Conservation (phyloP, 2,329 filamentous ascomycete species). For the Plectosphaerella plurivora region DNA sequence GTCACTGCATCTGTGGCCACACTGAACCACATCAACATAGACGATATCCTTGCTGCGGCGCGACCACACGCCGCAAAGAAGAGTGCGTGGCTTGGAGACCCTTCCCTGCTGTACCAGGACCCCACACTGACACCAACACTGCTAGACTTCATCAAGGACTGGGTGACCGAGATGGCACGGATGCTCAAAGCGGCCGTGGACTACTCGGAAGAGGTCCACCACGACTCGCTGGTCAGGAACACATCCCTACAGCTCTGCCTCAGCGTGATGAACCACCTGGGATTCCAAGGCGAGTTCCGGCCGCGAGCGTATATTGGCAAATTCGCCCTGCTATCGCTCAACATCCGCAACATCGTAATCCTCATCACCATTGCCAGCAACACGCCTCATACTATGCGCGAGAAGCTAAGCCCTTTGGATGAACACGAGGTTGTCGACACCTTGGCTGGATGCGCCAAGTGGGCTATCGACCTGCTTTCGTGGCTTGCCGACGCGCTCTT, state of each 20-base stretch:
- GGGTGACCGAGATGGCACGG: conserved; percentile 63
- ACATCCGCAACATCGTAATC: conserved; percentile 67
- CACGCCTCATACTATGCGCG: conserved; percentile 47
- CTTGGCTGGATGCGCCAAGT: conserved; percentile 70
- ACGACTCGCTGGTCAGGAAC: conserved; percentile 71
- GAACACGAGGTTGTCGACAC: conserved; percentile 70
- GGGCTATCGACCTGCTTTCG: conserved; percentile 68
- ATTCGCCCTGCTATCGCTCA: conserved; percentile 69
- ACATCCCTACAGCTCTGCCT: conserved; percentile 69
- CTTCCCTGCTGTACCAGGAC: neutral
- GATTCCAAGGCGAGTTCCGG: conserved; percentile 61
- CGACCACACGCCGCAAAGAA: conserved; percentile 39
- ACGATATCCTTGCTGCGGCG: conserved; percentile 70
- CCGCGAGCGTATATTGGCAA: conserved; percentile 65
- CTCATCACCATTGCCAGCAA: conserved; percentile 61
- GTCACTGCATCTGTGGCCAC: conserved; percentile 42
- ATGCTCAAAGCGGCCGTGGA: conserved; percentile 73
- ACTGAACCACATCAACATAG: conserved; percentile 48
- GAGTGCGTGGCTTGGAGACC: conserved; percentile 17
- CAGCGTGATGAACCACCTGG: conserved; percentile 74
- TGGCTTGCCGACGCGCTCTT: conserved; percentile 60
- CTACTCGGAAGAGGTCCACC: conserved; percentile 70
- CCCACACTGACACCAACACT: neutral
- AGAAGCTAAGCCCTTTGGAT: conserved; percentile 55
- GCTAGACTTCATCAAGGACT: conserved; percentile 55